A percentile compares a stretch with the other conserved stretches of the same genome.
Evolutionary conservation across 2,329 filamentous ascomycete species (phyloP).

Genomic region (Diaporthe citrichinensis): DNA sequence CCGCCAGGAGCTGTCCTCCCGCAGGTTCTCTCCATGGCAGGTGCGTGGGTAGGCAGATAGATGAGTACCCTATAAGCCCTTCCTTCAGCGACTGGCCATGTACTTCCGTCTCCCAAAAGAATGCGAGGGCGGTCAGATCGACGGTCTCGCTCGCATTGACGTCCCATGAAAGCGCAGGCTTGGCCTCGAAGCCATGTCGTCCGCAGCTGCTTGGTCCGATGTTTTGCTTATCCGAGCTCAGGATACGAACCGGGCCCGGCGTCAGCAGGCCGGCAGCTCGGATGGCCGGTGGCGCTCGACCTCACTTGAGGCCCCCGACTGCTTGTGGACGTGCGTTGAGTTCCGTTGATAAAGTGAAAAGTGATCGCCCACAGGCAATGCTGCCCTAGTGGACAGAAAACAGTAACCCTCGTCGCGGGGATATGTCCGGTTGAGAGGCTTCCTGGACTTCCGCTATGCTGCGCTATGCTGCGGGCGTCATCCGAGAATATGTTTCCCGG

Average conservation of each 20-base stretch:
- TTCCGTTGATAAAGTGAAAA: neutral
- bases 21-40: neutral
- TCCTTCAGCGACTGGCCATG: neutral
- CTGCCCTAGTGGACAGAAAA: neutral
- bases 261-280: conserved; percentile 18
- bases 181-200: neutral
- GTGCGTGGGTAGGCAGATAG: neutral
- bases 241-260: conserved; percentile 25
- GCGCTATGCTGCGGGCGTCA: conserved; percentile 13
- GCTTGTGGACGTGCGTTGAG: neutral
- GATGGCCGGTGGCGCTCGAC: conserved; percentile 24
- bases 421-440: neutral
- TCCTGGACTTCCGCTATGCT: neutral
- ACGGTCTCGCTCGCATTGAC: neutral
- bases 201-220: conserved; percentile 23
- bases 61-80: neutral
- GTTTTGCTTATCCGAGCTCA: conserved; percentile 8
- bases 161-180: neutral
- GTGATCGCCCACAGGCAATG: neutral
- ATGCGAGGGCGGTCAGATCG: neutral
- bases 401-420: neutral
- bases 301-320: neutral
- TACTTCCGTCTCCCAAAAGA: neutral
- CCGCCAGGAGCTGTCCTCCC: neutral
- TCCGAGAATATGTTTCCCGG: conserved; percentile 7